Evolutionary conservation across 495 filamentous ascomycete genomes (phyloP), one percentile per base, ranked within the genome.

Genomic region (Geopyxis carbonaria): DNA sequence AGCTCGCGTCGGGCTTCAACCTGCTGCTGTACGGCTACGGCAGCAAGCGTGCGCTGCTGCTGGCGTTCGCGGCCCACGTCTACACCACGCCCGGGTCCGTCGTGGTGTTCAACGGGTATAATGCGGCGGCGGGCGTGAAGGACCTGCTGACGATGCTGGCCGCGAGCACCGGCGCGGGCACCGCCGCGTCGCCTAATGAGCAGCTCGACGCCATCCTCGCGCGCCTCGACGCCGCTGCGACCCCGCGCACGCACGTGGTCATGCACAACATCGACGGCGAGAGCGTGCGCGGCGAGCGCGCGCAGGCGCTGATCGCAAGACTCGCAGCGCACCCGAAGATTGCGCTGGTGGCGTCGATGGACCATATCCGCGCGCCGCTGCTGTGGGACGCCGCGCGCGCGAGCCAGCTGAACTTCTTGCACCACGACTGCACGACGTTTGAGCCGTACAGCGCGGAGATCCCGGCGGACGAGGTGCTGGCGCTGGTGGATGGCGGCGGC

Each of bases 391-490:
- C 76, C 42, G 74, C 72, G 42, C 64, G 85, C 10, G 75, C 75
- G 22, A 75, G 78, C 1, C 71, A 77, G 18, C 80, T 82, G 58
- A 80, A 81, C 48, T 85, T 91, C 45, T 63, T 84, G 13, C 93
- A 85, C 64, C 89, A 97, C 60, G 85, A 94, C 59, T 76, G 76
- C 53, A 95, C 89, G 2, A 95, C 91, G 0, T 95, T 93, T 47
- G 61, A 67, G 0, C 70, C 81, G 0, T 84, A 75, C 50, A 64
- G 67, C n/a, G 76, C 83, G 4, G 80, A 94, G 10, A 81, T 91
- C 50, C 78, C 78, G 43, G 83, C 93, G 14, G 76, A 92, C 53
- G 72, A 78, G 47, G 48, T 42, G n/a, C 33, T 54, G n/a, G 42
- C 50, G 11, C 68, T 94, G 0, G 69, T 95, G 0, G 85, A 87